Evolutionary conservation across 2,329 filamentous ascomycete species (phyloP).

Genomic region (Alternaria triticimaculans): DNA sequence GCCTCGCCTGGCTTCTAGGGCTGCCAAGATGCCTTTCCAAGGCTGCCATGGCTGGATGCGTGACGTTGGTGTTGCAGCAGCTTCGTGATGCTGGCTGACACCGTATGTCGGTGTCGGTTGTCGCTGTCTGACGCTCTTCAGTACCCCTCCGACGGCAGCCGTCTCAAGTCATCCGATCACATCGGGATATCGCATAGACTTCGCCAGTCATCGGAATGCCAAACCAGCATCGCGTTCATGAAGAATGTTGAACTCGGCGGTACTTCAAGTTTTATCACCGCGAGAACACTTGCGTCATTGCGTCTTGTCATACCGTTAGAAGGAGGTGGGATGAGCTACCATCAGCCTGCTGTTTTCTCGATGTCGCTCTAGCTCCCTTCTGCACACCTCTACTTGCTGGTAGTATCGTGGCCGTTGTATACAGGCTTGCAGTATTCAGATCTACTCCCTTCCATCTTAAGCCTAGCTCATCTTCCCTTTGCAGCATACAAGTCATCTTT

Average conservation of each 20-base stretch:
- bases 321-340: background rate
- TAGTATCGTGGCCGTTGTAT: background rate
- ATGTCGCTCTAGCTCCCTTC: background rate
- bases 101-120: background rate
- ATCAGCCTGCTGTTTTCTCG: background rate
- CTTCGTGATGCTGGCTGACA: background rate
- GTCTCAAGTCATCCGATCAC: background rate
- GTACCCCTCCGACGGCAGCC: background rate
- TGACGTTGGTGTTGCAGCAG: conserved; percentile 8
- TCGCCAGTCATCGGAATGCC: background rate
- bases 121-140: background rate
- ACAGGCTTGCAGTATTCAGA: background rate
- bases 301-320: background rate
- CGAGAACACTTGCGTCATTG: background rate
- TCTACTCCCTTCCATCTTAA: background rate
- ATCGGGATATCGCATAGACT: background rate
- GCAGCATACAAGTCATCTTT: background rate
- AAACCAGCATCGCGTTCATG: background rate
- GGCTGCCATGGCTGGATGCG: background rate
- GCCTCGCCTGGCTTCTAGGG: conserved; percentile 9
- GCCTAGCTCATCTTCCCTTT: background rate
- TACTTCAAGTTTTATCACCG: background rate
- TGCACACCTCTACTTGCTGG: background rate
- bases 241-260: background rate
- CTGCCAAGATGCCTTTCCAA: conserved; percentile 11